phyloP scores from a whole-genome alignment of 2,329 filamentous ascomycete species.

The Pseudogymnoascus sp. region DNA sequence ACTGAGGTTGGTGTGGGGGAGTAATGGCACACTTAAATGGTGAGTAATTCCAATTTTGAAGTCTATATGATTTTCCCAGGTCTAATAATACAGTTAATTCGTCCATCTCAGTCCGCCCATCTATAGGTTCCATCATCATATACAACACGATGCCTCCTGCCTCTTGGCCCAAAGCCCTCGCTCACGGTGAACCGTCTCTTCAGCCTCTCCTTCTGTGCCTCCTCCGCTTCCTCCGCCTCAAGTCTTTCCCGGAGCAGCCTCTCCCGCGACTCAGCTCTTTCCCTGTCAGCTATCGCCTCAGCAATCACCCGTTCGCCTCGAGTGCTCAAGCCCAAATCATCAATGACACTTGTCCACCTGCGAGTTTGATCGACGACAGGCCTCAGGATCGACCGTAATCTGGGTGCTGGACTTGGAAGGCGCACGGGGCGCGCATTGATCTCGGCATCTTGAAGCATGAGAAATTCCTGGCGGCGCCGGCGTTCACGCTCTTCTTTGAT shows the following conservation, averaged over 20 bases:
- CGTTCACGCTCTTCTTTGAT: background rate
- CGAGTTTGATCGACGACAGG: conserved; percentile 20
- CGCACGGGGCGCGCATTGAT: conserved; percentile 21
- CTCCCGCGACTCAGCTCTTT: conserved; percentile 1
- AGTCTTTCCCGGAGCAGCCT: conserved; percentile 13
- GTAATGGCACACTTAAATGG: background rate
- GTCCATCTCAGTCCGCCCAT: conserved; percentile 22
- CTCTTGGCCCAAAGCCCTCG: conserved; percentile 19
- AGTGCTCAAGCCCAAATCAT: conserved; percentile 13
- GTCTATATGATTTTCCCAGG: background rate
- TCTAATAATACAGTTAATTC: background rate
- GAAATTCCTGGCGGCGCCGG: conserved; percentile 15
- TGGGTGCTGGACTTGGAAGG: conserved; percentile 14
- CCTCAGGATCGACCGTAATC: conserved; percentile 9
- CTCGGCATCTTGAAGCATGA: conserved; percentile 22
- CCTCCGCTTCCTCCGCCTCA: conserved; percentile 13
- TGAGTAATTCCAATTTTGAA: background rate
- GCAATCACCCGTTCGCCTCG: conserved; percentile 13
- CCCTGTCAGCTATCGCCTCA: background rate
- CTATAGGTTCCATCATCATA: conserved; percentile 26
- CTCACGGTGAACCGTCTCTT: conserved; percentile 18
- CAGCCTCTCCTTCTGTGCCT: conserved; percentile 18
- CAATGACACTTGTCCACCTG: conserved; percentile 15
- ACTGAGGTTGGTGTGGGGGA: too few species aligned
- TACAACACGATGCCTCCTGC: conserved; percentile 20